phyloP scores from a whole-genome alignment of 208 protist genomes.

The Wallacemonas rigidus region DNA sequence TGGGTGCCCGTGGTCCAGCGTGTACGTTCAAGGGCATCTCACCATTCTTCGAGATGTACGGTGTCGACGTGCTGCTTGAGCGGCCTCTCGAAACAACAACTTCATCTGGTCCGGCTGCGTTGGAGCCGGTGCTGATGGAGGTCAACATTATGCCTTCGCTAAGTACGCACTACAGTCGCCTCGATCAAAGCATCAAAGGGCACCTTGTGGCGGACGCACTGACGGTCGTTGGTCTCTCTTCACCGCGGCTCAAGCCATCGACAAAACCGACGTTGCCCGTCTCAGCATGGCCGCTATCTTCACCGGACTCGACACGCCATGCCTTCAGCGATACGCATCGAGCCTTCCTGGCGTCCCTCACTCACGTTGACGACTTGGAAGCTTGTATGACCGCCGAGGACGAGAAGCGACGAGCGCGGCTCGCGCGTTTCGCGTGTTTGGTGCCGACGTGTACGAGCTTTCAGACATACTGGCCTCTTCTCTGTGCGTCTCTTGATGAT shows the following conservation, averaged over 20 bases:
- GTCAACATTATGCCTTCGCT: conserved; percentile 90
- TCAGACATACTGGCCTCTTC: conserved; percentile 5
- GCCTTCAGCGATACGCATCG: background rate
- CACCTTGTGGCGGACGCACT: conserved; percentile 80
- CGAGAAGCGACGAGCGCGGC: conserved; percentile 17
- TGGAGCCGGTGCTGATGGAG: conserved; percentile 73
- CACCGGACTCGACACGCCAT: background rate
- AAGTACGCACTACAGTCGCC: conserved; percentile 71
- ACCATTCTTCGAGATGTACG: conserved; percentile 86
- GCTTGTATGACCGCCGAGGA: conserved; percentile 60
- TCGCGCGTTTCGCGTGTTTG: background rate
- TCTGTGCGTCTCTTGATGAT: background rate
- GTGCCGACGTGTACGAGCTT: background rate
- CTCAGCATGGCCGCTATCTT: background rate
- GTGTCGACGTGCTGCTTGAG: conserved; percentile 79
- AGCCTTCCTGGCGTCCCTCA: conserved; percentile 39
- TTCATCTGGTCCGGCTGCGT: background rate
- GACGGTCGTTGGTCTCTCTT: conserved; percentile 76
- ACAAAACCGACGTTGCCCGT: conserved; percentile 1
- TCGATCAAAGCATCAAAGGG: conserved; percentile 85
- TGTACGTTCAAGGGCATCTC: conserved; percentile 28
- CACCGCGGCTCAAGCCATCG: conserved; percentile 24
- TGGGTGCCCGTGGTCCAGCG: conserved; percentile 8
- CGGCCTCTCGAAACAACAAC: background rate
- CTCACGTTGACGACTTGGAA: conserved; percentile 24